Evolutionary conservation across 768 basidiomycete genomes (phyloP).

Genomic region (Boletus rubescentipes): DNA sequence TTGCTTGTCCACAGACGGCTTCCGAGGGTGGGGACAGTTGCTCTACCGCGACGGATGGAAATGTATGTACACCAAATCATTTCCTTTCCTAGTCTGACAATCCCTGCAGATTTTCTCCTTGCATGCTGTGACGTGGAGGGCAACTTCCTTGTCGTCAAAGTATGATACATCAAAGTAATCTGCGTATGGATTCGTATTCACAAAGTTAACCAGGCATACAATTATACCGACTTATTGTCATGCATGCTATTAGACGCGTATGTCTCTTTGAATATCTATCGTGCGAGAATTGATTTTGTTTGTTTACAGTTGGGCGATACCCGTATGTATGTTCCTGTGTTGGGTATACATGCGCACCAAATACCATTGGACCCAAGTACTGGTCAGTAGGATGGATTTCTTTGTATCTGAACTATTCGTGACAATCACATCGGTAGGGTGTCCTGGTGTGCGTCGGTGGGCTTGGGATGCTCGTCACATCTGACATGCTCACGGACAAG

Average conservation of each 20-base stretch:
- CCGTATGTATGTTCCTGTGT: slow-evolving; percentile 79
- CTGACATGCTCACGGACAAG: slow-evolving; percentile 77
- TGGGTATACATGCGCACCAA: slow-evolving; percentile 79
- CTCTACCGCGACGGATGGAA: slow-evolving; percentile 80
- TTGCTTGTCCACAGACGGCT: slow-evolving; percentile 55
- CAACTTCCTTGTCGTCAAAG: slow-evolving; percentile 84
- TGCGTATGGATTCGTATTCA: background rate
- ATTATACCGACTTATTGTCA: slow-evolving; percentile 84
- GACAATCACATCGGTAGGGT: slow-evolving; percentile 45
- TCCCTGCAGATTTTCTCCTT: slow-evolving; percentile 63
- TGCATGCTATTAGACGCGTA: slow-evolving; percentile 92
- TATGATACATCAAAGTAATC: slow-evolving; percentile 17
- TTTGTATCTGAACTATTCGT: background rate
- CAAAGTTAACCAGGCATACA: slow-evolving; percentile 55
- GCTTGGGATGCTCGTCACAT: slow-evolving; percentile 75
- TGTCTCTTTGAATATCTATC: slow-evolving; percentile 20
- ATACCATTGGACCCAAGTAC: slow-evolving; percentile 82
- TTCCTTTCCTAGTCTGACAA: slow-evolving; percentile 3
- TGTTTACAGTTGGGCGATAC: slow-evolving; percentile 75
- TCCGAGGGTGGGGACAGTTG: slow-evolving; percentile 79
- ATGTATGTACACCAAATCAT: slow-evolving; percentile 47
- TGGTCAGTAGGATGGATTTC: slow-evolving; percentile 44
- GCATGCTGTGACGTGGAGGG: slow-evolving; percentile 85
- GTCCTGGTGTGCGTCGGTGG: slow-evolving; percentile 71
- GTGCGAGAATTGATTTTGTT: background rate